Conservation (phyloP, 2,329 filamentous ascomycete genomes). For the Penicillium sp. region DNA sequence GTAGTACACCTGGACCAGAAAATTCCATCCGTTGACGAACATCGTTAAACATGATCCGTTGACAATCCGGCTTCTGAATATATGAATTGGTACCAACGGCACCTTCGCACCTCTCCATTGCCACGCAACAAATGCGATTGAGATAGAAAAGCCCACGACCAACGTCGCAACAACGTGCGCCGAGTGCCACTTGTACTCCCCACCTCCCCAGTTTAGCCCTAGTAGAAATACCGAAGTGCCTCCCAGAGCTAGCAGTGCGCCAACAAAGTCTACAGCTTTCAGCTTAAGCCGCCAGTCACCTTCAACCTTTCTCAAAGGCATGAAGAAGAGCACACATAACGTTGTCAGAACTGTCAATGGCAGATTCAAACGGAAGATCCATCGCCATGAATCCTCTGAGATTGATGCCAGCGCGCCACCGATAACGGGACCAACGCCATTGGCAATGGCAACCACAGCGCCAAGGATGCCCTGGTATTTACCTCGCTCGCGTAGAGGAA, state of each 20-base stretch:
- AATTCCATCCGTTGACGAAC: constrained; percentile 63
- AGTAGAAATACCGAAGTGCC: constrained; percentile 52
- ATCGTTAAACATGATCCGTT: constrained; percentile 59
- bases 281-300: constrained; percentile 57
- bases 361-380: constrained; percentile 59
- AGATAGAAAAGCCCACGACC: constrained; percentile 49
- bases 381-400: constrained; percentile 52
- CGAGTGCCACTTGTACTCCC: constrained; percentile 59
- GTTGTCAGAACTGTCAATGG: constrained; percentile 55
- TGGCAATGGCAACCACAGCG: constrained; percentile 56
- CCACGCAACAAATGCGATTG: constrained; percentile 34
- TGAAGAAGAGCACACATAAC: constrained; percentile 54
- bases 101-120: constrained; percentile 36
- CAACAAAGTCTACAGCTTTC: constrained; percentile 55
- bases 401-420: constrained; percentile 55
- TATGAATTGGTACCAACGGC: constrained; percentile 46
- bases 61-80: constrained; percentile 57
- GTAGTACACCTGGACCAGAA: constrained; percentile 63
- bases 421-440: constrained; percentile 58
- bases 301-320: constrained; percentile 58
- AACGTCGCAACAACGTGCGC: constrained; percentile 58
- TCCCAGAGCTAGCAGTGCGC: constrained; percentile 50
- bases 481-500: constrained; percentile 60
- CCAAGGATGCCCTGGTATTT: constrained; percentile 61
- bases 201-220: constrained; percentile 62